A percentile compares a stretch with the other conserved stretches of the same genome.
phyloP scores from a whole-genome alignment of 129 eudicot genomes.

The Escallonia rubra region DNA sequence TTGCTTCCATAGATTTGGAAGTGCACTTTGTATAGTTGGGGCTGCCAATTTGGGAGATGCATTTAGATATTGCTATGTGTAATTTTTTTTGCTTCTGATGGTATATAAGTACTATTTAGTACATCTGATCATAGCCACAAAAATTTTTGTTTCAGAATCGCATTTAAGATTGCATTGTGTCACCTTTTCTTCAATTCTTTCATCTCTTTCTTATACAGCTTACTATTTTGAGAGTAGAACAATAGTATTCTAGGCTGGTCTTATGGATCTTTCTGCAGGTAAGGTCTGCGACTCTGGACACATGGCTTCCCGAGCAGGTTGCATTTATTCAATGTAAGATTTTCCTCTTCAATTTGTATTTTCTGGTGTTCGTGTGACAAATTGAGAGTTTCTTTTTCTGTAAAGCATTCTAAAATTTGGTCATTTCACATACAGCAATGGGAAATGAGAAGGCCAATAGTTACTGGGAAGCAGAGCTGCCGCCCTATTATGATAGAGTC shows the following conservation, averaged over 20 bases:
- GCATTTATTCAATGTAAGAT: slow-evolving; percentile 86
- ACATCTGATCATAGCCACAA: no score
- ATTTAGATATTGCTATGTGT: no score
- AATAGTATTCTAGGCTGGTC: background rate
- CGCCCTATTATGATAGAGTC: slow-evolving; percentile 88
- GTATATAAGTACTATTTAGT: no score
- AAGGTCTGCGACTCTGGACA: slow-evolving; percentile 92
- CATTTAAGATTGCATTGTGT: no score
- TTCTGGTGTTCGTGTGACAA: slow-evolving; percentile 6
- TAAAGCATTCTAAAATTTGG: background rate
- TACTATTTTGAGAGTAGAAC: no score
- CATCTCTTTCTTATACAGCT: no score
- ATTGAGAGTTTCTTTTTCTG: background rate
- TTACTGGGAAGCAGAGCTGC: slow-evolving; percentile 97
- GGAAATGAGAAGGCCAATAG: slow-evolving; percentile 94
- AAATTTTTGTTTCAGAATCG: no score
- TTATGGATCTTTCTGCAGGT: slow-evolving; percentile 48
- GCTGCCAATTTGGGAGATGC: no score
- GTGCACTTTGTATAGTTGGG: no score
- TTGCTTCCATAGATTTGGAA: no score
- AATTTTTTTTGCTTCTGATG: no score
- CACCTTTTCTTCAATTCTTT: no score
- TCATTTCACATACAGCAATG: slow-evolving; percentile 55
- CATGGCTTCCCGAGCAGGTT: slow-evolving; percentile 99
- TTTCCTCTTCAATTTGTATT: slow-evolving; percentile 1